These are phyloP conservation scores for Aspergillus mulundensis DNA, from an alignment of 495 filamentous ascomycete genomes.

Conservation along the genomic window DNA sequence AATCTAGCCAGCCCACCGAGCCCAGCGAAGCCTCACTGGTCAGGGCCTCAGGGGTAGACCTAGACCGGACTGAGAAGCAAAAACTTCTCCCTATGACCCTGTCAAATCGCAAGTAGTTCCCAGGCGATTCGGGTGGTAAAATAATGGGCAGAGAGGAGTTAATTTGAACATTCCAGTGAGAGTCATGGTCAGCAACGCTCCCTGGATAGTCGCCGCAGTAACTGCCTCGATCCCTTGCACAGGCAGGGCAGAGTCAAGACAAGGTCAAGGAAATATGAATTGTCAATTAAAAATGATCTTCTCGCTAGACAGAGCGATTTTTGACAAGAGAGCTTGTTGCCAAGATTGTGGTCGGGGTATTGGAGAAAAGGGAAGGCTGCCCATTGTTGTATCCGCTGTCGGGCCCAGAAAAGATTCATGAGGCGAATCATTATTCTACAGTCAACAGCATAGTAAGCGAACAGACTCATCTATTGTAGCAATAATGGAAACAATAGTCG, in stretches of 20 bases:
- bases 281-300: too few species aligned
- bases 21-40: background rate
- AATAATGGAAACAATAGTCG: background rate
- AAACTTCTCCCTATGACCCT: background rate
- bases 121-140: background rate
- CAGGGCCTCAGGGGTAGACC: background rate
- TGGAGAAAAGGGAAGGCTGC: background rate
- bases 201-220: background rate
- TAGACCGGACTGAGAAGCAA: background rate
- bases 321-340: background rate
- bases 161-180: background rate
- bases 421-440: too few species aligned
- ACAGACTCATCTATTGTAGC: too few species aligned
- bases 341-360: background rate
- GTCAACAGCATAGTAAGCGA: too few species aligned
- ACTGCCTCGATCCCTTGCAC: background rate
- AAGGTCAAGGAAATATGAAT: too few species aligned
- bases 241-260: background rate
- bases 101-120: background rate
- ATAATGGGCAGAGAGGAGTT: background rate
- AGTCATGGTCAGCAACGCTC: background rate
- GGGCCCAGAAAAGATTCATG: too few species aligned
- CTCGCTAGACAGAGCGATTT: background rate
- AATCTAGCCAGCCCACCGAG: too few species aligned
- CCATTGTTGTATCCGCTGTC: too few species aligned